Evolutionary conservation across 768 basidiomycete genomes (phyloP), one percentile per base, ranked within the genome.

Genomic region (Stropharia rugosoannulata): DNA sequence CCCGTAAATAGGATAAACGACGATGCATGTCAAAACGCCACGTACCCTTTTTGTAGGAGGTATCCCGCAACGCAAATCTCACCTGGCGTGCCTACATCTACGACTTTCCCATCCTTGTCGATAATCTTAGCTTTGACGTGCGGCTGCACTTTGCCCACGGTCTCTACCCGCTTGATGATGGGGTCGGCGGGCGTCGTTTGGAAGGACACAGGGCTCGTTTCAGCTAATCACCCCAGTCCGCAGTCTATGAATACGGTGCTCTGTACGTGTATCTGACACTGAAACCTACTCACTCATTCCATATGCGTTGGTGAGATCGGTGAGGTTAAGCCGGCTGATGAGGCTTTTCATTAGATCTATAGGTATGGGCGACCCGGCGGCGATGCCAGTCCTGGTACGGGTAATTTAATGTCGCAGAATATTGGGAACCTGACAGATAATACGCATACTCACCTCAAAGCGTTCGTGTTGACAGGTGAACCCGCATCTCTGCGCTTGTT

Each of bases 161-260:
- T 93, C 66, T 93, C 91, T 3, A 89, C 85, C 2, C 90, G 86
- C 64, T 89, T 89, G 47, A 78, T 70, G 22, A 93, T 68, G 0
- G 88, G 80, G 65, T 93, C 91, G 1, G 72, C 76, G 0, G 84
- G 79, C 2, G 80, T 84, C 0, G 90, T 86, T 69, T 93, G 91
- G 73, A 93, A 93, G 0, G 91, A 87, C 0, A 93, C 90, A 0
- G 91, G 91, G 59, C 90, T 90, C 7, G 89, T 90, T 68, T 90
- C 89, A 45, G 89, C 89, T 91, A 49, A 49, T 37, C 19, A 38
- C 22, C 27, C 16, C 22, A 7, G 19, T 19, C 15, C 37, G 19
- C 49, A 43, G 16, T n/a, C 53, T 12, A 7, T 39, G 56, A 54
- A 60, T 27, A 49, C 43, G 36, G 22, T 47, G 41, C 45, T 56